Conservation (phyloP, 2,329 filamentous ascomycete genomes). For the Metarhizium guizhouense region DNA sequence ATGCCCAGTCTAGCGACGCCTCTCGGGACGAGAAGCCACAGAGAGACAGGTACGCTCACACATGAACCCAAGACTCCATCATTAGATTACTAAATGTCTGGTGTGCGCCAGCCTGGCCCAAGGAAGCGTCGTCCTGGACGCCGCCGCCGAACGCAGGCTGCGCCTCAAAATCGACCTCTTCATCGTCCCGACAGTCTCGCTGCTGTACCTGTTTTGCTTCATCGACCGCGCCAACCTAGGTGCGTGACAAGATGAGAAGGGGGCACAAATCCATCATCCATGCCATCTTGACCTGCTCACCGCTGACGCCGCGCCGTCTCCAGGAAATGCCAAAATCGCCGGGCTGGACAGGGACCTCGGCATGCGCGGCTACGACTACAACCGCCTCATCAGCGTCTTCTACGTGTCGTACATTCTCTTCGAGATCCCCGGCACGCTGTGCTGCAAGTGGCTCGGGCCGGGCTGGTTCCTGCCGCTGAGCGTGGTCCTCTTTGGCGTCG, state of each 20-base stretch:
- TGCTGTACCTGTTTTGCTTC: constrained; percentile 65
- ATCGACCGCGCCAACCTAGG: constrained; percentile 67
- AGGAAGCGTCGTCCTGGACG: no score
- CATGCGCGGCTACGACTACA: constrained; percentile 58
- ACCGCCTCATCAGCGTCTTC: constrained; percentile 57
- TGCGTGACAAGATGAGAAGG: constrained; percentile 19
- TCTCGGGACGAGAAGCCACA: no score
- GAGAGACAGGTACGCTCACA: no score
- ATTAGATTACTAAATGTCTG: no score
- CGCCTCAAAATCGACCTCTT: constrained; percentile 56
- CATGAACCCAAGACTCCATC: no score
- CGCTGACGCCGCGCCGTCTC: no score
- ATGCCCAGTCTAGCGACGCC: no score
- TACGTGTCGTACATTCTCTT: constrained; percentile 67
- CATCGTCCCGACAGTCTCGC: constrained; percentile 55
- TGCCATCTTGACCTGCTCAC: no score
- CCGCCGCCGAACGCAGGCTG: constrained; percentile 26
- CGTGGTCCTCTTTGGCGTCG: constrained; percentile 53
- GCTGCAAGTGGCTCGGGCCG: constrained; percentile 63
- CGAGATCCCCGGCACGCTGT: constrained; percentile 59
- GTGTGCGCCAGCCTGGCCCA: no score
- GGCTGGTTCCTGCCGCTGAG: constrained; percentile 61
- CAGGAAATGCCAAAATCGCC: constrained; percentile 60
- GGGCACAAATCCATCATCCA: background rate
- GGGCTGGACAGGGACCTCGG: constrained; percentile 54